phyloP scores from a whole-genome alignment of 805 yeast species.

The Yarrowia alimentaria region DNA sequence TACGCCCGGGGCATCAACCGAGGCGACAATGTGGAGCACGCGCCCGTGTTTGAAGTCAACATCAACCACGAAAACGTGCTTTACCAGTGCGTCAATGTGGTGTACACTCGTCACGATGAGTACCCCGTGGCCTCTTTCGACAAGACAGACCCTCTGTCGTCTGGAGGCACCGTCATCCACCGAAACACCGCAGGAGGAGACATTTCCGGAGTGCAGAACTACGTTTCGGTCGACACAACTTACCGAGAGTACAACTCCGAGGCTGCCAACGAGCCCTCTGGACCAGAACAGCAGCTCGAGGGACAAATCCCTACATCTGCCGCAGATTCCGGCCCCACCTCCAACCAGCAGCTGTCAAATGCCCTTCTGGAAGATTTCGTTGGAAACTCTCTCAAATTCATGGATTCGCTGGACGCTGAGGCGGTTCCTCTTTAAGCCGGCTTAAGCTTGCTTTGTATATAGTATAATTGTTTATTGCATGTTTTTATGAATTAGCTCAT shows the following conservation, averaged over 20 bases:
- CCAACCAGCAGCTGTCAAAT: neutral
- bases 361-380: neutral
- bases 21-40: neutral
- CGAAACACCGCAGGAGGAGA: slow-evolving; percentile 3
- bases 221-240: neutral
- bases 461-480: no score
- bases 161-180: neutral
- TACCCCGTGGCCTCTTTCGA: neutral
- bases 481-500: no score
- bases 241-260: slow-evolving; percentile 1
- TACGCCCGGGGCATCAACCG: neutral
- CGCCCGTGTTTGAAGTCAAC: slow-evolving; percentile 1
- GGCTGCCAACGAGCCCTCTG: neutral
- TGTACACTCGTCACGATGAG: neutral
- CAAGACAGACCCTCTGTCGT: neutral
- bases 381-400: slow-evolving; percentile 6
- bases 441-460: neutral
- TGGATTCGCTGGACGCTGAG: slow-evolving; percentile 13
- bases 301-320: no score
- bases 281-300: neutral
- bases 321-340: no score
- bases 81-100: neutral
- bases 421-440: neutral
- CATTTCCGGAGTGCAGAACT: neutral
- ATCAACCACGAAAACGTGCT: neutral